A percentile compares a stretch with the other conserved stretches of the same genome.
phyloP scores from a whole-genome alignment of 805 yeast species.

The Blastobotrys robertii region DNA sequence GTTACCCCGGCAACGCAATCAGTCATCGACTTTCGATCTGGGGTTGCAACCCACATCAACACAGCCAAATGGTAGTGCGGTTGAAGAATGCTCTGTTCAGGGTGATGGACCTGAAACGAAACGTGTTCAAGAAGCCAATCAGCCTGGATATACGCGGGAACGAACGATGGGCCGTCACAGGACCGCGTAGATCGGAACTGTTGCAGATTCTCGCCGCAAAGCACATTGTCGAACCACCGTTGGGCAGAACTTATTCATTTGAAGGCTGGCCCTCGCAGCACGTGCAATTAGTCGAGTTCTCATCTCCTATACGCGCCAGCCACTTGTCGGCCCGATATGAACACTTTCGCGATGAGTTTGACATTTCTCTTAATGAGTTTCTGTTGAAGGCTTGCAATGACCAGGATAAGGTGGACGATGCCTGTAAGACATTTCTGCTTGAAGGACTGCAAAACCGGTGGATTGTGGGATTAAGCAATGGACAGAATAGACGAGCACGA shows the following conservation, averaged over 20 bases:
- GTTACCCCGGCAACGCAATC: too few relatives aligned
- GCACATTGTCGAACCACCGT: constrained; percentile 42
- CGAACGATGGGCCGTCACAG: constrained; percentile 48
- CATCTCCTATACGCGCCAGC: constrained; percentile 37
- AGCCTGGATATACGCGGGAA: constrained; percentile 30
- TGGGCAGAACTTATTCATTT: constrained; percentile 47
- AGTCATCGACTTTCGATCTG: too few relatives aligned
- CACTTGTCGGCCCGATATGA: constrained; percentile 89
- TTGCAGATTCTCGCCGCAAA: constrained; percentile 49
- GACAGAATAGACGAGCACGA: constrained; percentile 86
- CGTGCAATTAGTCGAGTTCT: constrained; percentile 37
- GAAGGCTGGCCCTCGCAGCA: constrained; percentile 40
- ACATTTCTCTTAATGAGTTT: constrained; percentile 54
- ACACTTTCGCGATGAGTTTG: constrained; percentile 74
- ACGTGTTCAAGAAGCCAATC: constrained; percentile 33
- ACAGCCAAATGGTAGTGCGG: background rate
- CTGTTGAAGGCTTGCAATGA: constrained; percentile 39
- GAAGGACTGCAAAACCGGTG: constrained; percentile 55
- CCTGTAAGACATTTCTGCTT: constrained; percentile 45
- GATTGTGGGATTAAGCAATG: constrained; percentile 84
- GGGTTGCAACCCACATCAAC: background rate
- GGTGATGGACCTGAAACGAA: constrained; percentile 6
- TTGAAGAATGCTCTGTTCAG: constrained; percentile 8
- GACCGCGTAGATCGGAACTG: constrained; percentile 45
- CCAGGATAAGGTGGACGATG: constrained; percentile 30